Evolutionary conservation across 768 basidiomycete species (phyloP), one percentile per base, ranked within the genome.

Genomic region (Russula griseocarnosa): DNA sequence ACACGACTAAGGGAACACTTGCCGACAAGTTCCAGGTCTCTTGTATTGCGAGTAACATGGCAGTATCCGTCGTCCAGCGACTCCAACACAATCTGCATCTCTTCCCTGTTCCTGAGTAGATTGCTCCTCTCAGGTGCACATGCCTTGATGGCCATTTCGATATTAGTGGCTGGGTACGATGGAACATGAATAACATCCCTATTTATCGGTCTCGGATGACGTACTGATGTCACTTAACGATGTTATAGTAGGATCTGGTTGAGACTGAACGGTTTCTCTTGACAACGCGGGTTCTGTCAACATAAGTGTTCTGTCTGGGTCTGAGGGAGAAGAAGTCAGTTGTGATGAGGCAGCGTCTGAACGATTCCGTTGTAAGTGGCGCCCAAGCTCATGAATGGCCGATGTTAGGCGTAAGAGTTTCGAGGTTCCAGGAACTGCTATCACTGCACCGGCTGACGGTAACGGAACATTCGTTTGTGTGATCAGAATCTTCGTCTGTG

Each of bases 31-130:
- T 76, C 79, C 60, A 92, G 74, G 70, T 90, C 82, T 8, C 81
- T 83, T 20, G 78, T 78, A 47, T 81, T 77, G 1, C 87, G 89
- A 55, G 85, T 86, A 14, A 86, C 74, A 73, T 93, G n/a, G n/a
- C n/a, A n/a, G n/a, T 92, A 94, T 3, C 88, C 86, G 65, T 91
- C 88, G 65, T 90, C 79, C 22, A 88, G 70, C 9, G 85, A 84
- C 70, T 92, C 90, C 67, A 83, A 87, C 40, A 94, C 82, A 53
- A 79, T 76, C 62, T 83, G 82, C 86, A 91, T 87, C 46, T 83
- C 78, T 70, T 86, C 79, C n/a, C 83, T 75, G 70, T 88, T 90
- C 55, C 78, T 78, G 14, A 94, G 70, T n/a, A 88, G 69, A 56
- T 83, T 79, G 6, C 80, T 79, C 26, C 81, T 81, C 74, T 94